Evolutionary conservation across 768 basidiomycete genomes (phyloP).

Genomic region (Boletus fagicola): DNA sequence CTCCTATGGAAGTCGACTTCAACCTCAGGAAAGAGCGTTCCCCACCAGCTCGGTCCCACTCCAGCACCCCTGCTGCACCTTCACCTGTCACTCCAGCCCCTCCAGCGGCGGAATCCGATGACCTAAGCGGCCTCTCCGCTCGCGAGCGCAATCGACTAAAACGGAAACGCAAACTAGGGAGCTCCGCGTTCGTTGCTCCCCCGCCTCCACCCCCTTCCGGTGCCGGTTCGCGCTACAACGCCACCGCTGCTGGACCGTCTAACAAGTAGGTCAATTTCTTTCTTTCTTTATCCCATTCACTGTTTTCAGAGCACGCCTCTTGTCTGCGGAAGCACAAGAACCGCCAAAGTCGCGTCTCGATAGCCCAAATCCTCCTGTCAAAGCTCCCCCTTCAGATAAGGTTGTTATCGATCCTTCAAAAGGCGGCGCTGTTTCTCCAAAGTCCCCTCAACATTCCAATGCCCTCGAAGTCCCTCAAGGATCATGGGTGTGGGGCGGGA

Average conservation of each 20-base stretch:
- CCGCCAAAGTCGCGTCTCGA: constrained; percentile 52
- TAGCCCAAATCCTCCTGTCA: constrained; percentile 49
- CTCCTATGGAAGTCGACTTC: constrained; percentile 47
- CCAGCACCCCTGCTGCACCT: constrained; percentile 44
- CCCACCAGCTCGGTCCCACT: constrained; percentile 42
- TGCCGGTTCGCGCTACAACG: constrained; percentile 58
- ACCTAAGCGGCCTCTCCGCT: constrained; percentile 68
- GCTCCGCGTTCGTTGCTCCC: constrained; percentile 75
- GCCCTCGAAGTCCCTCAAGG: constrained; percentile 75
- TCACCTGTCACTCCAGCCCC: constrained; percentile 47
- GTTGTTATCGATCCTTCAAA: constrained; percentile 78
- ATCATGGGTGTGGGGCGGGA: constrained; percentile 84
- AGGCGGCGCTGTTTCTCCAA: constrained; percentile 81
- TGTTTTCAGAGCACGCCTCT: constrained; percentile 61
- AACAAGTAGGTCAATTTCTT: constrained; percentile 48
- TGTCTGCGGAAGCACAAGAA: constrained; percentile 60
- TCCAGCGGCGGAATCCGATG: constrained; percentile 39
- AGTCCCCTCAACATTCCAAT: constrained; percentile 71
- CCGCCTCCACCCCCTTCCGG: constrained; percentile 58
- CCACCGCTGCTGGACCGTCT: constrained; percentile 54
- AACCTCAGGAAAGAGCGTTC: constrained; percentile 41
- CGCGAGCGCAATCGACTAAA: constrained; percentile 93
- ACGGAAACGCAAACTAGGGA: constrained; percentile 88
- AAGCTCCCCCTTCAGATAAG: constrained; percentile 50
- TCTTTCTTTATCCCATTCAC: constrained; percentile 3